phyloP scores from a whole-genome alignment of 257 asterid genomes.

The Solanum pennellii region DNA sequence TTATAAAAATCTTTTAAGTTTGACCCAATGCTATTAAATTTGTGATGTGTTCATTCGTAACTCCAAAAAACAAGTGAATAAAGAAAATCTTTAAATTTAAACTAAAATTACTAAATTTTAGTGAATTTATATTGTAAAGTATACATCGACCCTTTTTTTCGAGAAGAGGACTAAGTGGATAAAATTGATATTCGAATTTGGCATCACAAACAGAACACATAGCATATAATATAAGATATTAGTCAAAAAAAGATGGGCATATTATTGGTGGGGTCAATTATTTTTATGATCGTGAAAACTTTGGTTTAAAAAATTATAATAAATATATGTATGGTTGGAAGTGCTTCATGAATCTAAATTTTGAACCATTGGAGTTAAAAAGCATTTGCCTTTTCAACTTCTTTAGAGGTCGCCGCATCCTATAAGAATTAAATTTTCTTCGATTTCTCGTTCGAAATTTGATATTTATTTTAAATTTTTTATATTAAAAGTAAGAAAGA shows the following conservation, averaged over 20 bases:
- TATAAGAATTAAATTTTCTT: background rate
- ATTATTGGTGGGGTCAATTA: background rate
- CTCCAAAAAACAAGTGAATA: background rate
- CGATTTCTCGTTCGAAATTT: background rate
- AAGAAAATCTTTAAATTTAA: rapidly evolving
- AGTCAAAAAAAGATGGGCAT: background rate
- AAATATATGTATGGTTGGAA: background rate
- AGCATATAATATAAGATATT: background rate
- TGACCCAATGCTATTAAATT: background rate
- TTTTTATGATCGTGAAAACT: background rate
- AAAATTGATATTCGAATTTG: background rate
- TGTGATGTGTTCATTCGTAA: too few relatives aligned
- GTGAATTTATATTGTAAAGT: rapidly evolving
- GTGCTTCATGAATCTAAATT: background rate
- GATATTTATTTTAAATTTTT: rapidly evolving
- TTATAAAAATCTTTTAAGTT: background rate
- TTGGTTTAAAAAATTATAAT: background rate
- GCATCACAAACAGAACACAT: background rate
- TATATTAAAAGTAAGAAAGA: background rate
- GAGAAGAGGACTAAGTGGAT: background rate
- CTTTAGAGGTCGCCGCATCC: background rate
- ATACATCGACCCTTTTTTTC: background rate
- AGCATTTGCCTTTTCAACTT: background rate
- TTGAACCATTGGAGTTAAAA: background rate
- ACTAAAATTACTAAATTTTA: background rate